Evolutionary conservation across 2,329 filamentous ascomycete species (phyloP), one percentile per base, ranked within the genome.

Genomic region (Xylariomycetidae sp.): DNA sequence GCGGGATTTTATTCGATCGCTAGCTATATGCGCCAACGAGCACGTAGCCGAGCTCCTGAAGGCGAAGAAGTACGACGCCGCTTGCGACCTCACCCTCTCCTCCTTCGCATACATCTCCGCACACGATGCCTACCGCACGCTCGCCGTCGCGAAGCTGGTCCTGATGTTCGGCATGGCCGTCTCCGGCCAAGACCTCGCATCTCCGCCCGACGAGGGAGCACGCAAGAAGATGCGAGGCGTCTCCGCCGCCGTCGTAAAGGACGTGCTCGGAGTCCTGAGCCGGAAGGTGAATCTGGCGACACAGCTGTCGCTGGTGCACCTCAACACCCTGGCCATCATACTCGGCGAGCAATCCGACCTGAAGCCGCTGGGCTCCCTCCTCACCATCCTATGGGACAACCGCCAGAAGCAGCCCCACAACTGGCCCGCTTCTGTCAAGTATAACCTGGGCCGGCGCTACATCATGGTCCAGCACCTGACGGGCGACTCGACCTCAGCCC

Each of bases 271-370:
- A 3, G 59, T 65, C 25, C 54, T 64, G 42, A 54, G 53, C 4
- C 46, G 62, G 27, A 59, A 64, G 20, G 59, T 69, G 46, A 63
- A 65, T 42, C 53, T 69, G 17, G 57, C 62, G 10, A n/a, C n/a
- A n/a, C 57, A 62, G 28, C 51, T 70, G 30, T 46, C 41, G 31
- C 53, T 67, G 22, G 47, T 51, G 19, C 57, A 69, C 32, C 45
- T 70, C 16, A 67, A 64, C 46, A 57, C 55, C 18, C 43, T 70
- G 14, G 61, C 66, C 13, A 54, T 50, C 6, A 45, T 69, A 0
- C 53, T 70, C 8, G 66, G 64, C 31, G 61, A 65, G 34, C 63
- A 68, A 37, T 33, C 61, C 29, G 63, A 70, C 44, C 67, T 67
- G 49, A 49, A 54, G 27, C 64, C 55, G 6, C 57, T 69, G 5